phyloP scores from a whole-genome alignment of 192 early-diverging fungal species.

The Coemansia reversa region DNA sequence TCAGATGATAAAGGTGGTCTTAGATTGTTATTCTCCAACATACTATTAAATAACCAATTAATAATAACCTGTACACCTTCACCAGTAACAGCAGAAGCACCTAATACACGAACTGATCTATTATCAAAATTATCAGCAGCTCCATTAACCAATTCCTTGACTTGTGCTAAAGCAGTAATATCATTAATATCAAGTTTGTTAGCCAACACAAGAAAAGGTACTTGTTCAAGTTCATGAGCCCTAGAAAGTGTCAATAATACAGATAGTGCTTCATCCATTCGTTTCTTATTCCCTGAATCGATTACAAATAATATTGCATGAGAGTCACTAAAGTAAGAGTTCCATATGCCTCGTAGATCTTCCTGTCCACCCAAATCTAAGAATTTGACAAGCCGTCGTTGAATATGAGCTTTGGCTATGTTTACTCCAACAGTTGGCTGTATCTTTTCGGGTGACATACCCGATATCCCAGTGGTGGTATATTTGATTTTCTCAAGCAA shows the following conservation, averaged over 20 bases:
- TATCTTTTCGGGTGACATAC: slow-evolving; percentile 87
- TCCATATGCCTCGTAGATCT: slow-evolving; percentile 89
- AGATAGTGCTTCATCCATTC: slow-evolving; percentile 57
- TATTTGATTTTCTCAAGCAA: slow-evolving; percentile 88
- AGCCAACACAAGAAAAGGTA: slow-evolving; percentile 90
- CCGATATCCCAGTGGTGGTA: slow-evolving; percentile 66
- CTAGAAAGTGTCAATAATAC: slow-evolving; percentile 58
- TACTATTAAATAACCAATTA: slow-evolving; percentile 84
- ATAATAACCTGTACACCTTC: slow-evolving; percentile 82
- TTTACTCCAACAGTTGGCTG: slow-evolving; percentile 94
- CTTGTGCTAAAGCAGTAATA: slow-evolving; percentile 69
- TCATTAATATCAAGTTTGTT: slow-evolving; percentile 89
- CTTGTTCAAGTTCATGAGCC: slow-evolving; percentile 70
- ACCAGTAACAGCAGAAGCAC: slow-evolving; percentile 46
- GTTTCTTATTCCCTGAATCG: slow-evolving; percentile 74
- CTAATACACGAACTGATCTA: slow-evolving; percentile 83
- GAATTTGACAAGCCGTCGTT: slow-evolving; percentile 65
- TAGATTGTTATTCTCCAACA: slow-evolving; percentile 66
- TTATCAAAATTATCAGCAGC: slow-evolving; percentile 82
- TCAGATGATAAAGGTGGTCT: background rate
- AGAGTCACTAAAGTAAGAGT: slow-evolving; percentile 88
- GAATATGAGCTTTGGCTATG: slow-evolving; percentile 56
- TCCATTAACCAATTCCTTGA: slow-evolving; percentile 90
- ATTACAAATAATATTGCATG: slow-evolving; percentile 94
- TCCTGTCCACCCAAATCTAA: slow-evolving; percentile 94